Evolutionary conservation across 2,329 filamentous ascomycete genomes (phyloP).

Genomic region (Epichloe coenophiala): DNA sequence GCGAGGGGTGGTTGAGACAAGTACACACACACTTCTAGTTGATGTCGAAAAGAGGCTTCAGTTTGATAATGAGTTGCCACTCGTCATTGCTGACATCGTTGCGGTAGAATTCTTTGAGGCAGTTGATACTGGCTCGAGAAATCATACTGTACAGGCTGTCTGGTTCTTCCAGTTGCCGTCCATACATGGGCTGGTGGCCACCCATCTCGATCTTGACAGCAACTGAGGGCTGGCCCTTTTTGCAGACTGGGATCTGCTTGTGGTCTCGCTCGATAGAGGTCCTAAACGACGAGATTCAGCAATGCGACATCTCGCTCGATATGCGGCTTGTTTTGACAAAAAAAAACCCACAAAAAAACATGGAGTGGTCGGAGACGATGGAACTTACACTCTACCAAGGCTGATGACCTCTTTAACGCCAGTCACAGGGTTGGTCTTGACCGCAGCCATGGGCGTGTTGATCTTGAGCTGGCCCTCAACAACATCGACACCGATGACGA

Average conservation of each 20-base stretch:
- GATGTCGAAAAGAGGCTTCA: slow-evolving; percentile 91
- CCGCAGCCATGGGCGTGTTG: slow-evolving; percentile 78
- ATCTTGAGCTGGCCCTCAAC: slow-evolving; percentile 76
- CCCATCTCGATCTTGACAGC: slow-evolving; percentile 96
- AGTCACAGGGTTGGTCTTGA: slow-evolving; percentile 69
- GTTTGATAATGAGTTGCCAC: slow-evolving; percentile 86
- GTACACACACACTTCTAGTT: slow-evolving; percentile 30
- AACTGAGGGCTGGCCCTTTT: slow-evolving; percentile 97
- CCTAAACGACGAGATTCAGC: slow-evolving; percentile 28
- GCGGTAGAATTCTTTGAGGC: slow-evolving; percentile 90
- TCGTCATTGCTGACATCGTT: slow-evolving; percentile 81
- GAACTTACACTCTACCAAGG: slow-evolving; percentile 82
- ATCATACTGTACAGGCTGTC: slow-evolving; percentile 82
- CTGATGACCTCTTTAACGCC: slow-evolving; percentile 71
- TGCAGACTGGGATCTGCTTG: slow-evolving; percentile 84
- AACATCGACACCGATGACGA: slow-evolving; percentile 91
- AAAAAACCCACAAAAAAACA: background rate
- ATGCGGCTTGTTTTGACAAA: background rate
- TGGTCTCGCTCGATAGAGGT: slow-evolving; percentile 94
- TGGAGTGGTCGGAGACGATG: background rate
- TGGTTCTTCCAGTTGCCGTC: slow-evolving; percentile 84
- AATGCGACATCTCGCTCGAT: background rate
- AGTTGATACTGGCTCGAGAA: slow-evolving; percentile 80
- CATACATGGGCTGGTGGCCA: slow-evolving; percentile 81
- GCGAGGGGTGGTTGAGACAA: background rate